Conservation (phyloP, 371 early-diverging fungal species). For the Rhizopus delemar region DNA sequence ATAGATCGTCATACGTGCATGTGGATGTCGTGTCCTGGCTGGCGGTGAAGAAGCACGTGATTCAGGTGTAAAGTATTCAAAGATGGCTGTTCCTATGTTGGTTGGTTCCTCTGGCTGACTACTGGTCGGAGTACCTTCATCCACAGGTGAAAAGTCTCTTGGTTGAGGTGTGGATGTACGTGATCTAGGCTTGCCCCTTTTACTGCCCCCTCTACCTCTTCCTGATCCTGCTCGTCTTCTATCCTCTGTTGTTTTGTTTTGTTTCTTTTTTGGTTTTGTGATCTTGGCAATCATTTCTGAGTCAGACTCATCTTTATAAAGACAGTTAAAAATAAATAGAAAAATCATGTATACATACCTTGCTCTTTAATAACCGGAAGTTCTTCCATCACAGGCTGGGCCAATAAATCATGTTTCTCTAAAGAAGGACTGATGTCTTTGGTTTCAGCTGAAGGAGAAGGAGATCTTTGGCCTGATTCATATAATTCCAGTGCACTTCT, state of each 20-base stretch:
- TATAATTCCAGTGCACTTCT: slow-evolving; percentile 39
- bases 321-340: neutral
- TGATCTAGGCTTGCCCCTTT: slow-evolving; percentile 29
- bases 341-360: neutral
- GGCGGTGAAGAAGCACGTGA: slow-evolving; percentile 41
- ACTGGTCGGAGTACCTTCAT: slow-evolving; percentile 10
- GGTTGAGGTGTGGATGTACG: slow-evolving; percentile 35
- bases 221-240: slow-evolving; percentile 5
- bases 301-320: slow-evolving; percentile 1
- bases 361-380: slow-evolving; percentile 1
- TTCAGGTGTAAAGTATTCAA: slow-evolving; percentile 27
- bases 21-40: slow-evolving; percentile 47
- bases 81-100: slow-evolving; percentile 18
- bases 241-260: neutral
- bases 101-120: neutral
- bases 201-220: neutral
- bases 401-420: neutral
- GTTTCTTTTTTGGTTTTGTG: slow-evolving; percentile 3
- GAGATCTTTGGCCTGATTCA: slow-evolving; percentile 7
- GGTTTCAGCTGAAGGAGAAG: neutral
- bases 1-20: slow-evolving; percentile 47
- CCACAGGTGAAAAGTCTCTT: slow-evolving; percentile 17
- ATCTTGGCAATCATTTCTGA: neutral
- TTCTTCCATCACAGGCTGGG: neutral
- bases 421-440: slow-evolving; percentile 1